Evolutionary conservation across 805 yeast species (phyloP).

Genomic region (Candida fluviatilis): DNA sequence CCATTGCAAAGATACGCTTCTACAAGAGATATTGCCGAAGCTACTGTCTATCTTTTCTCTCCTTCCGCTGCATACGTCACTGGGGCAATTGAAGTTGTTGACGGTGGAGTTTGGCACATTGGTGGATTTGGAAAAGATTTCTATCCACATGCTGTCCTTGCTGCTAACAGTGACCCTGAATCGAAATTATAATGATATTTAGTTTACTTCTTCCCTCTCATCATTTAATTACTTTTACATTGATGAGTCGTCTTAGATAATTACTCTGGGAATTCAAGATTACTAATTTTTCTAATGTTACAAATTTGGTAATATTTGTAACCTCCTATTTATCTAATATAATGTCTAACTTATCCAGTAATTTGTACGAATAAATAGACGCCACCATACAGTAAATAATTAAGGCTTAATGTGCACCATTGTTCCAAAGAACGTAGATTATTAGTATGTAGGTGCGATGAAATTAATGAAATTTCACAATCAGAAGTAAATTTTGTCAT

Average conservation of each 20-base stretch:
- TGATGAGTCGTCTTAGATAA: not conserved
- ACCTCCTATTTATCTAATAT: too few species aligned
- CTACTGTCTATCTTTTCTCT: slow-evolving; percentile 80
- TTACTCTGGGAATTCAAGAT: too few species aligned
- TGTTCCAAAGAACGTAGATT: too few species aligned
- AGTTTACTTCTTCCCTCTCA: not conserved
- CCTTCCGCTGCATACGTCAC: slow-evolving; percentile 75
- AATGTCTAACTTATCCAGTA: too few species aligned
- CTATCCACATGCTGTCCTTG: slow-evolving; percentile 28
- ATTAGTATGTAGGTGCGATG: not conserved
- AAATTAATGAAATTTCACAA: not conserved
- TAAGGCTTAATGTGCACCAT: too few species aligned
- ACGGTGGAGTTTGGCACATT: slow-evolving; percentile 88
- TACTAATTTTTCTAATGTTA: not conserved
- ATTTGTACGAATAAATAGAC: too few species aligned
- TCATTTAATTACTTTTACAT: not conserved
- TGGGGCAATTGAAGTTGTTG: slow-evolving; percentile 78
- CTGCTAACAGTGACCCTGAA: slow-evolving; percentile 24
- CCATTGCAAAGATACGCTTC: slow-evolving; percentile 69
- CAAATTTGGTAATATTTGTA: too few species aligned
- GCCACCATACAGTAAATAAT: too few species aligned
- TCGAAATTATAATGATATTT: slow-evolving; percentile 23
- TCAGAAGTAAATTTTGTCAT: not conserved
- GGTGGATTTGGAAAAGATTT: slow-evolving; percentile 39
- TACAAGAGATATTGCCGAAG: slow-evolving; percentile 78